Base-by-base conservation (phyloP, 2,329 filamentous ascomycete genomes). In the Neonectria coccinea region DNA sequence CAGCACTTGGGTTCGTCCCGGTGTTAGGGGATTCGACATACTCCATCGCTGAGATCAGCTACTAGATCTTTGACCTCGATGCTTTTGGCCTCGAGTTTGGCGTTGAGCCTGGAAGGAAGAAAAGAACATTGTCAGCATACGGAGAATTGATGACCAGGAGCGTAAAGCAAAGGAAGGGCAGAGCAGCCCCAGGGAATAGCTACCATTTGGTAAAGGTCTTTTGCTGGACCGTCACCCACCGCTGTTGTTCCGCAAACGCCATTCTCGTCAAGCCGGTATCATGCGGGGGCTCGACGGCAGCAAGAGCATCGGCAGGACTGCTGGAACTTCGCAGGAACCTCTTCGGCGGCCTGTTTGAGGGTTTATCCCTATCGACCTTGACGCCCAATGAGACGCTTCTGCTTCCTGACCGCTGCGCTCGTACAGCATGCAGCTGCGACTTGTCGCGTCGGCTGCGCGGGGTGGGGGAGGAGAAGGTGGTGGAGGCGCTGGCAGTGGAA, bases 191-290 rank as follows among this genome's bases (percentile, higher is more conserved):
- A 11, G 55, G 5, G 18, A 9, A n/a, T 1, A 47, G 72, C 48
- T 75, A 82, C 81, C 96, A 99, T 92, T 98, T 99, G 64, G 94
- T 97, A 81, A 99, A 99, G 29, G 96, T 99, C 87, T 98, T 99
- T 81, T 98, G 92, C 84, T 98, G 95, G 81, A 97, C 94, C 77
- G 85, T 89, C 74, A 91, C 86, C 89, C 89, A 91, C 78, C 85
- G 84, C 79, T 90, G 86, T 80, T 90, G 86, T 77, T 89, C 87
- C 70, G 85, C 81, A 78, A 83, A 88, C 62, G 86, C 88, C 88
- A 90, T 91, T 79, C 83, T 89, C 74, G 80, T 80, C 68, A 84
- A 78, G 68, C 79, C 81, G 72, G 81, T 82, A 70, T 86, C 84
- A 79, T 83, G 82, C 75, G 80, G 78, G 71, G 82, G 80, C 74